phyloP scores from a whole-genome alignment of 139 green algal species.

The Cymbomonas tetramitiformis region DNA sequence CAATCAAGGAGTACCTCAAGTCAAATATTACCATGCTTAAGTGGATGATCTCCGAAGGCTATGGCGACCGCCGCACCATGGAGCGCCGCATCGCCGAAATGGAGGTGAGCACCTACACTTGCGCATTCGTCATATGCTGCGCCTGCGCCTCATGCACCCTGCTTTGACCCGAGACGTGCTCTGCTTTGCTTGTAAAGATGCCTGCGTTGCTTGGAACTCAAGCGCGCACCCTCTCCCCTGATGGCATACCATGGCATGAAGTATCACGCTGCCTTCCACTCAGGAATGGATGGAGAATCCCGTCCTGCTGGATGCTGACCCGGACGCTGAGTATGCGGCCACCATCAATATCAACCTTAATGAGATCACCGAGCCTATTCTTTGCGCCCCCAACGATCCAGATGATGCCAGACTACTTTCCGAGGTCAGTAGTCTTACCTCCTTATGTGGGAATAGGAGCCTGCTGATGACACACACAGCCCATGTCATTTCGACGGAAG shows the following conservation, averaged over 20 bases:
- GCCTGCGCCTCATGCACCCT: too few species aligned
- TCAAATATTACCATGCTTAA: slow-evolving; percentile 22
- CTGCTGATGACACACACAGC: too few species aligned
- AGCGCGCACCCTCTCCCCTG: too few species aligned
- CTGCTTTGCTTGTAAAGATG: too few species aligned
- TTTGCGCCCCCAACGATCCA: slow-evolving; percentile 24
- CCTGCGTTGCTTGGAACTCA: too few species aligned
- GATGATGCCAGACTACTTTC: slow-evolving; percentile 16
- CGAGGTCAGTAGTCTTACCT: slow-evolving; percentile 4
- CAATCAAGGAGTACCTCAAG: slow-evolving; percentile 18
- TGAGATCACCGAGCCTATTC: slow-evolving; percentile 19
- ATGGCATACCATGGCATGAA: too few species aligned
- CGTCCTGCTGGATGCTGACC: slow-evolving; percentile 18
- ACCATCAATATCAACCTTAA: slow-evolving; percentile 21
- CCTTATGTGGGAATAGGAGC: too few species aligned
- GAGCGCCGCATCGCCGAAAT: slow-evolving; percentile 18
- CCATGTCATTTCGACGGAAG: too few species aligned
- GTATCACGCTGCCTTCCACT: too few species aligned
- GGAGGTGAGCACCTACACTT: too few species aligned
- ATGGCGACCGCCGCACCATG: slow-evolving; percentile 17
- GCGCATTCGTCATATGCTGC: too few species aligned
- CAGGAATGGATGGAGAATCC: slow-evolving; percentile 14
- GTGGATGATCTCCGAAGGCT: slow-evolving; percentile 23
- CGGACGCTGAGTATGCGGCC: slow-evolving; percentile 15
- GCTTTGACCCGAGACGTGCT: too few species aligned